phyloP scores from a whole-genome alignment of 2,329 filamentous ascomycete genomes.

The Xylaria multiplex region DNA sequence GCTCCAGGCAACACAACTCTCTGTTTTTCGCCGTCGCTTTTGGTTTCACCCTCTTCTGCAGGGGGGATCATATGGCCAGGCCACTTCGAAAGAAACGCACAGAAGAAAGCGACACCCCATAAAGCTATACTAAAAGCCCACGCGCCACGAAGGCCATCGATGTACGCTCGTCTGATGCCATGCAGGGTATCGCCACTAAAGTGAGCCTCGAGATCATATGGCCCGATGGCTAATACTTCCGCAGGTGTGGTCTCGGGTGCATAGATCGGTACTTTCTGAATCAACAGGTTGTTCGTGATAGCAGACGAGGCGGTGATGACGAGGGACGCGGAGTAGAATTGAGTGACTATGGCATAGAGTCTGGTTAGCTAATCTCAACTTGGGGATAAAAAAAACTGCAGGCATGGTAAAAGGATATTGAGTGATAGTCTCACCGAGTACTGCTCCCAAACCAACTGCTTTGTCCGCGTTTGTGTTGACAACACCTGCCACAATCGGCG shows the following conservation, averaged over 20 bases:
- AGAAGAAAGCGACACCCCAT: constrained; percentile 30
- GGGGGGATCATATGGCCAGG: constrained; percentile 19
- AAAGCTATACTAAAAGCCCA: constrained; percentile 30
- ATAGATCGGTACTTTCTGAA: constrained; percentile 23
- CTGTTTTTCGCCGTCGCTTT: too few species aligned
- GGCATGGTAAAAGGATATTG: too few species aligned
- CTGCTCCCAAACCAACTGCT: constrained; percentile 20
- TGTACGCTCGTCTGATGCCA: constrained; percentile 27
- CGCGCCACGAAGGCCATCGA: constrained; percentile 26
- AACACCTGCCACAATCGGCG: constrained; percentile 37
- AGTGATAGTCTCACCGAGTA: constrained; percentile 22
- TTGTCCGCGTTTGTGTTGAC: constrained; percentile 31
- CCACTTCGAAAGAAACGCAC: constrained; percentile 32
- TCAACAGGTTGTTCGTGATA: constrained; percentile 31
- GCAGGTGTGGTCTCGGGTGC: constrained; percentile 11
- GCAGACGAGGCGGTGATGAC: constrained; percentile 23
- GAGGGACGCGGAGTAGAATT: constrained; percentile 30
- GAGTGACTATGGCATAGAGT: constrained; percentile 15
- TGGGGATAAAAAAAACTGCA: too few species aligned
- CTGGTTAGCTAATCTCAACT: too few species aligned
- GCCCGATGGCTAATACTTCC: constrained; percentile 25
- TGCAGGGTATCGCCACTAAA: constrained; percentile 28
- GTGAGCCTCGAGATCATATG: constrained; percentile 19
- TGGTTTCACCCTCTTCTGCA: too few species aligned
- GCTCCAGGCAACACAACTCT: too few species aligned